A percentile compares a stretch with the other conserved stretches of the same genome.
Evolutionary conservation across 768 basidiomycete species (phyloP).

Genomic region (Boletus rubescentipes): DNA sequence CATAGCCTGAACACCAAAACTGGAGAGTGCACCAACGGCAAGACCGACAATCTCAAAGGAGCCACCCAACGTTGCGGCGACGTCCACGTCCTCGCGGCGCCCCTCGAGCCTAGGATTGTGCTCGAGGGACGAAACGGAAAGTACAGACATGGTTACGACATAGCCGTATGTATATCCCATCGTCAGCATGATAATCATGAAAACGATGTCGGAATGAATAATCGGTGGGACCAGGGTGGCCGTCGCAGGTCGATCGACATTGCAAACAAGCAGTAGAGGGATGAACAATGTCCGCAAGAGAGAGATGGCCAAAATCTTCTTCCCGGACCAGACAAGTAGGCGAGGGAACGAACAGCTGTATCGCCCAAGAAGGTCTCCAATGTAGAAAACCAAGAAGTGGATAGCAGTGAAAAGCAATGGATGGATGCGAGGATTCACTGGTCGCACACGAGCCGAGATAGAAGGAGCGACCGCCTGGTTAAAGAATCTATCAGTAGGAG

Average conservation of each 20-base stretch:
- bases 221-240: constrained; percentile 31
- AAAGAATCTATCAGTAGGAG: neutral
- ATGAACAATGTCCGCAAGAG: constrained; percentile 1
- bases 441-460: neutral
- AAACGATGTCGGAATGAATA: constrained; percentile 75
- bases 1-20: too few relatives aligned
- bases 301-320: too few relatives aligned
- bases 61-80: constrained; percentile 75
- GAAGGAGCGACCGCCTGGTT: neutral
- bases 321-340: constrained; percentile 50
- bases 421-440: too few relatives aligned
- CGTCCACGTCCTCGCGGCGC: constrained; percentile 75
- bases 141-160: constrained; percentile 73
- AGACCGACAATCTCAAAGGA: constrained; percentile 80
- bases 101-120: constrained; percentile 52
- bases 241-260: constrained; percentile 59
- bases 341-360: constrained; percentile 72
- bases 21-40: constrained; percentile 70
- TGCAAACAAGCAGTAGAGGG: constrained; percentile 33
- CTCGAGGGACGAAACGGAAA: constrained; percentile 65
- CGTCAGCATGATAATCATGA: too few relatives aligned
- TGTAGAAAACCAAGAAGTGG: constrained; percentile 73
- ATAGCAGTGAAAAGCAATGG: constrained; percentile 37
- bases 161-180: constrained; percentile 81
- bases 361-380: constrained; percentile 69